Evolutionary conservation across 2,329 filamentous ascomycete genomes (phyloP).

Genomic region (Aspergillus eucalypticola): DNA sequence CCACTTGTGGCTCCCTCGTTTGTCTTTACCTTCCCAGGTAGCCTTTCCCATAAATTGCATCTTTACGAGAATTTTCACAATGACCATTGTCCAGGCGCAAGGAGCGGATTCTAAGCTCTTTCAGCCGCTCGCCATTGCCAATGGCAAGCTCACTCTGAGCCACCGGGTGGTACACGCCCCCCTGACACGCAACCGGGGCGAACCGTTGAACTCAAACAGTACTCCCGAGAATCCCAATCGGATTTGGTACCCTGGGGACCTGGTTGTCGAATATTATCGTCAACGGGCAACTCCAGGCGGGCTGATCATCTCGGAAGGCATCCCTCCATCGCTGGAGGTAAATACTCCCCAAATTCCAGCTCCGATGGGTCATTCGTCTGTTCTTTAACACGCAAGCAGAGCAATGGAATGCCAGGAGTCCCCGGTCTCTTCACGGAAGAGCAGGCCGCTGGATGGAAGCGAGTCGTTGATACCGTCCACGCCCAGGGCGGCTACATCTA

Average conservation of each 20-base stretch:
- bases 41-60: not conserved
- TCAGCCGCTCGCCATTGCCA: conserved; percentile 46
- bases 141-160: conserved; percentile 51
- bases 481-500: conserved; percentile 52
- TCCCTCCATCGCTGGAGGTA: conserved; percentile 43
- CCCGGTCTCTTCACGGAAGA: conserved; percentile 36
- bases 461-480: conserved; percentile 54
- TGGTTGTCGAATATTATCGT: conserved; percentile 43
- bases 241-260: conserved; percentile 51
- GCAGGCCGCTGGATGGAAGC: conserved; percentile 54
- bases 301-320: conserved; percentile 41
- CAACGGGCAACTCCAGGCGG: conserved; percentile 42
- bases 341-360: conserved; percentile 19
- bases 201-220: conserved; percentile 45
- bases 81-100: conserved; percentile 25
- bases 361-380: not conserved
- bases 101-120: conserved; percentile 43
- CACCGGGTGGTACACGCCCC: conserved; percentile 57
- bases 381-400: conserved; percentile 22
- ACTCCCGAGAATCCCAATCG: conserved; percentile 51
- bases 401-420: conserved; percentile 42
- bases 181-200: conserved; percentile 56
- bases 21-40: not conserved
- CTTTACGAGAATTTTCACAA: conserved; percentile 10
- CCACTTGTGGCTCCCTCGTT: not conserved